Base-by-base conservation (phyloP, 148 eudicot genomes). In the Diospyros kaki region DNA sequence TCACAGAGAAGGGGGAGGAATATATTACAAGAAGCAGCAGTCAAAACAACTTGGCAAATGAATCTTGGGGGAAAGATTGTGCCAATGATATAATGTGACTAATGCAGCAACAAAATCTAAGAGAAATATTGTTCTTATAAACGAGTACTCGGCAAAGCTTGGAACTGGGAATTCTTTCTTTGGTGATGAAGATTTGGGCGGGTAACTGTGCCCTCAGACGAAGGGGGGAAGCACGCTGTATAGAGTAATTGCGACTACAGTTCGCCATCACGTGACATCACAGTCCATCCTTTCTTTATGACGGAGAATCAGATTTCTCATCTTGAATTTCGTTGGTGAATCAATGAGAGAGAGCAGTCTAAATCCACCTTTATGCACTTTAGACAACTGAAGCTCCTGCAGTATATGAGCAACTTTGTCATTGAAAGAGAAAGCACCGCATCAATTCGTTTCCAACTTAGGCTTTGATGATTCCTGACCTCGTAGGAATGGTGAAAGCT, bases 401-500 rank as follows among this genome's bases (percentile, higher is more conserved):
- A 9, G 48, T 14, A 53, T 46, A 40, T 15, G 28, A 15, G 17
- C 7, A 14, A 50, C 60, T 39, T 15, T 61, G 69, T 66, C 53
- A 44, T 4, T 66, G 69, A 17, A 66, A 66, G 9, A 40, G 52
- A 41, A 48, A 73, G 39, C 46, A 12, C 14, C 50, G 50, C 58
- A 63, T 74, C 41, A 15, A 45, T 63, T 63, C 50, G 38, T 72
- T 55, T 70, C 64, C 71, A 43, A 45, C 48, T 54, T 71, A 40
- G 13, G 1, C 53, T 77, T 40, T 46, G 55, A 43, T 44, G 50
- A 4, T 39, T 51, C 44, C 15, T 41, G 68, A 79, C 53, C 54
- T 48, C 53, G 9, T 12, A 43, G 73, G 14, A 46, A 78, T 75
- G 77, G 68, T 61, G 56, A 13, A 67, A 69, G 78, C 62, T 68